Evolutionary conservation across 495 filamentous ascomycete genomes (phyloP).

Genomic region (Penicillium taxi): DNA sequence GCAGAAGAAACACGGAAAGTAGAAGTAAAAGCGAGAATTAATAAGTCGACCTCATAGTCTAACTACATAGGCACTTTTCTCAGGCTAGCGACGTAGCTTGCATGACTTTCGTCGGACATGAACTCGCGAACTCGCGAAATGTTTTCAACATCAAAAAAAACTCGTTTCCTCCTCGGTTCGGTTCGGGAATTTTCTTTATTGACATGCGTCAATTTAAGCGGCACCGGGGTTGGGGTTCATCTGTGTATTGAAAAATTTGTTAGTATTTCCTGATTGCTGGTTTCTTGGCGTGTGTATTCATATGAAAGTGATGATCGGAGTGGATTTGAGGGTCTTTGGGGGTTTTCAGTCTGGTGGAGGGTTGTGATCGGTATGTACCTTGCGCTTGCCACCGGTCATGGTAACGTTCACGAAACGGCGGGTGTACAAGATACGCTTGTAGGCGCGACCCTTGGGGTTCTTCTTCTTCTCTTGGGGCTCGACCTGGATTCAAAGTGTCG

Average conservation of each 20-base stretch:
- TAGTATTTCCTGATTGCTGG: slow-evolving; percentile 10
- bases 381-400: slow-evolving; percentile 98
- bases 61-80: too few species aligned
- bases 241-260: slow-evolving; percentile 16
- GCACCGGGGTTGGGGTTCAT: slow-evolving; percentile 40
- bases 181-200: slow-evolving; percentile 21
- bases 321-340: background rate
- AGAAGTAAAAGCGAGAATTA: too few species aligned
- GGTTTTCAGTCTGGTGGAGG: background rate
- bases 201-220: slow-evolving; percentile 19
- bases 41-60: too few species aligned
- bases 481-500: slow-evolving; percentile 24
- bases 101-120: too few species aligned
- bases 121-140: too few species aligned
- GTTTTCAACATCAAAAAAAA: slow-evolving; percentile 21
- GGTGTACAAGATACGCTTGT: slow-evolving; percentile 96
- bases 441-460: slow-evolving; percentile 91
- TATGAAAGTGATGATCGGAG: background rate
- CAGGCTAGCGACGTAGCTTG: too few species aligned
- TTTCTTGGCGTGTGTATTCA: slow-evolving; percentile 1
- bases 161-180: slow-evolving; percentile 21
- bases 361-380: slow-evolving; percentile 51
- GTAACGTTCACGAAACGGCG: slow-evolving; percentile 99
- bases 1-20: too few species aligned
- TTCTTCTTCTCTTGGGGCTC: slow-evolving; percentile 42